phyloP scores from a whole-genome alignment of 441 rosid genomes.

The Populus tomentosa region DNA sequence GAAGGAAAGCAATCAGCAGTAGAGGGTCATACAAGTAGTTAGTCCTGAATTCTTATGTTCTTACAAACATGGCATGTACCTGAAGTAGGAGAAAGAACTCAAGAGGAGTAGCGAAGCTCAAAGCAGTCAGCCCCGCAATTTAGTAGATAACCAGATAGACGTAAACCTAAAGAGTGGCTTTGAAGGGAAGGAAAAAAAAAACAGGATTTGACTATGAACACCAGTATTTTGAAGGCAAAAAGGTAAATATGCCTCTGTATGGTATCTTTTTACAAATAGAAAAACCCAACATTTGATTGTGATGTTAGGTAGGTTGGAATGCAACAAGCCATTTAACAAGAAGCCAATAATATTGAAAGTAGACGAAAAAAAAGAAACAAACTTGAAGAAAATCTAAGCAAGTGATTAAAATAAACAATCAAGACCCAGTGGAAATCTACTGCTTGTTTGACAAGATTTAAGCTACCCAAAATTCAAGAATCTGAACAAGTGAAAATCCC shows the following conservation, averaged over 20 bases:
- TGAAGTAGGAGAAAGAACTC: conserved; percentile 15
- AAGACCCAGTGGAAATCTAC: conserved; percentile 3
- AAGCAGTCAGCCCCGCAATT: conserved; percentile 15
- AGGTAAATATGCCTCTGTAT: conserved; percentile 16
- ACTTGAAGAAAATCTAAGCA: conserved; percentile 10
- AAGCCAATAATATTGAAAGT: conserved; percentile 6
- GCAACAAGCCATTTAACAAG: conserved; percentile 22
- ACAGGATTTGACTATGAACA: conserved; percentile 28
- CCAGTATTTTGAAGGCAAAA: conserved; percentile 4
- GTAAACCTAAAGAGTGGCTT: conserved; percentile 20
- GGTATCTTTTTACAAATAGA: not conserved
- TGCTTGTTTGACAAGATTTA: conserved; percentile 13
- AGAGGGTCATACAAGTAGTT: not conserved
- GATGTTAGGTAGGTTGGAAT: conserved; percentile 36
- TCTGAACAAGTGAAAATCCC: conserved; percentile 24
- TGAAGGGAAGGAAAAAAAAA: conserved; percentile 14
- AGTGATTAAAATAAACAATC: not conserved
- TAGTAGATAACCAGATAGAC: conserved; percentile 22
- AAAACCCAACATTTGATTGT: conserved; percentile 7
- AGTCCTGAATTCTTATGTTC: not conserved
- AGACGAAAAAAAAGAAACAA: conserved; percentile 1
- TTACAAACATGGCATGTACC: conserved; percentile 21
- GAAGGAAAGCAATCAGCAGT: not conserved
- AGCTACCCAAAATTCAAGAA: conserved; percentile 18
- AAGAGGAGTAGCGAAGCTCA: conserved; percentile 18